Evolutionary conservation across 208 protist species (phyloP).

Genomic region (Leishmania braziliensis): DNA sequence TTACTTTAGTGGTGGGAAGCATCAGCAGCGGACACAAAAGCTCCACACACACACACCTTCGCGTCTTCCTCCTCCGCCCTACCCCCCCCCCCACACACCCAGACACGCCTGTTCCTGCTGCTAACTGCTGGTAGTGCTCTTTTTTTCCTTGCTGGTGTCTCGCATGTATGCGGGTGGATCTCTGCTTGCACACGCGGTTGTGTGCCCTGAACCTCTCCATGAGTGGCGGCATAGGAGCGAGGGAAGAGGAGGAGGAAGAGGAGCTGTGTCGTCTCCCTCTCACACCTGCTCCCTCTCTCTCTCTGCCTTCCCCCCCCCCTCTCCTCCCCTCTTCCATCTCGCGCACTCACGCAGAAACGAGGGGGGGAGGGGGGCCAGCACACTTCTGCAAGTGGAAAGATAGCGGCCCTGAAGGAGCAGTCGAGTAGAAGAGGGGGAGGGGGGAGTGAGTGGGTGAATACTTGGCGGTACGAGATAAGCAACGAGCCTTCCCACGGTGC

Average conservation of each 20-base stretch:
- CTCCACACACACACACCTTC: neutral
- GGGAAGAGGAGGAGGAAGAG: neutral
- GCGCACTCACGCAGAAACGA: neutral
- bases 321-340: neutral
- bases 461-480: neutral
- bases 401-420: too few relatives aligned
- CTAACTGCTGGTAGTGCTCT: neutral
- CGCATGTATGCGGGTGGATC: too few relatives aligned
- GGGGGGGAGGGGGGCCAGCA: too few relatives aligned
- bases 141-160: neutral
- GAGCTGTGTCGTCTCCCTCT: neutral
- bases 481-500: too few relatives aligned
- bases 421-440: neutral
- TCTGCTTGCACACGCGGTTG: neutral
- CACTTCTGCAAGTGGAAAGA: too few relatives aligned
- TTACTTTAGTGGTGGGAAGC: neutral
- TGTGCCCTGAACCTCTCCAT: neutral
- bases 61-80: neutral
- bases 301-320: neutral
- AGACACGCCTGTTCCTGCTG: neutral
- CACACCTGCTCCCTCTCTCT: neutral
- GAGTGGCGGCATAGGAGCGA: neutral
- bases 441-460: too few relatives aligned
- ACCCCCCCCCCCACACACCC: neutral
- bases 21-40: neutral